Conservation (phyloP, 805 yeast species). For the Maudiozyma barnettii region DNA sequence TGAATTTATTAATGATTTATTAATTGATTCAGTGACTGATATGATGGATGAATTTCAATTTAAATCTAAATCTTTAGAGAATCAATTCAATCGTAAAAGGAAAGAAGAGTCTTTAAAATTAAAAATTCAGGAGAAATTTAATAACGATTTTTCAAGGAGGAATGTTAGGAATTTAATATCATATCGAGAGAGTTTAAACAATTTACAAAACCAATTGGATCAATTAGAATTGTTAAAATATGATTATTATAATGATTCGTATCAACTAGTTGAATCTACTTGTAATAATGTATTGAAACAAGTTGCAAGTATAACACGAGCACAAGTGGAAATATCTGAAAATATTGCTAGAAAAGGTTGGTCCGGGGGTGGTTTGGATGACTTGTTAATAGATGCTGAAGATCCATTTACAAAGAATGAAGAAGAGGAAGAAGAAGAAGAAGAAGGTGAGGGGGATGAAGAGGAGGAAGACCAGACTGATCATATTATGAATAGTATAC, state of each 20-base stretch:
- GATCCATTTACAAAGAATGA: constrained; percentile 45
- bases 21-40: constrained; percentile 43
- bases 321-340: constrained; percentile 74
- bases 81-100: constrained; percentile 43
- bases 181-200: constrained; percentile 57
- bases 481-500: not conserved
- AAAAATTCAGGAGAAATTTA: constrained; percentile 51
- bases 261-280: constrained; percentile 52
- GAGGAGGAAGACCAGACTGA: not conserved
- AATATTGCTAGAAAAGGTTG: constrained; percentile 77
- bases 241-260: constrained; percentile 60
- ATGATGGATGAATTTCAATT: constrained; percentile 38
- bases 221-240: constrained; percentile 69
- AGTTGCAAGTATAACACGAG: constrained; percentile 59
- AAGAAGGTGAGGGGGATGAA: constrained; percentile 5
- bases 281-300: constrained; percentile 43
- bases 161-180: constrained; percentile 56
- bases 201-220: constrained; percentile 65
- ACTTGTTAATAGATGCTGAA: constrained; percentile 49
- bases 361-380: constrained; percentile 82
- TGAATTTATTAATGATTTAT: constrained; percentile 41
- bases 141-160: constrained; percentile 46
- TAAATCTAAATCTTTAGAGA: constrained; percentile 40
- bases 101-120: constrained; percentile 43
- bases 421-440: constrained; percentile 6